phyloP scores from a whole-genome alignment of 495 filamentous ascomycete genomes.

The Chaetomium fimeti region DNA sequence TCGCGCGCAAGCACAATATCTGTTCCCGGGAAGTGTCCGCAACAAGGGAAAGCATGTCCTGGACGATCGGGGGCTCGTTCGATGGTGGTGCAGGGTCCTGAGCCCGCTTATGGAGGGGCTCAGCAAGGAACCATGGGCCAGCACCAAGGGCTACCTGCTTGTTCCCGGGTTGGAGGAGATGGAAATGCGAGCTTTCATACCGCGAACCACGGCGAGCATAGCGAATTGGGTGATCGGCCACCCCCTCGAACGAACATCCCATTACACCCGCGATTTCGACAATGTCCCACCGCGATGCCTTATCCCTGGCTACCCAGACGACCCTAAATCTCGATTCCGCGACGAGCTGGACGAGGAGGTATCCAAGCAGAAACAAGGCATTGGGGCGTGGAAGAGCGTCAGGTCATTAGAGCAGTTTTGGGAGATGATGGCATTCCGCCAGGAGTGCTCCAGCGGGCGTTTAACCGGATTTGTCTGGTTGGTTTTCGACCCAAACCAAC shows the following conservation, averaged over 20 bases:
- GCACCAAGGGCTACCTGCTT: constrained; percentile 70
- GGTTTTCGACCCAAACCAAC: constrained; percentile 59
- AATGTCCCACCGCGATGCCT: constrained; percentile 75
- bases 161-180: constrained; percentile 80
- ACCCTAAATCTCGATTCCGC: constrained; percentile 90
- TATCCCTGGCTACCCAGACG: constrained; percentile 89
- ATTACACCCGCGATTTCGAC: constrained; percentile 57
- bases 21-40: constrained; percentile 88
- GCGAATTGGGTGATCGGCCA: constrained; percentile 55
- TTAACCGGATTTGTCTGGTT: constrained; percentile 95
- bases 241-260: constrained; percentile 60
- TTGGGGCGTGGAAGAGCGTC: constrained; percentile 78
- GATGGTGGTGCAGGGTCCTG: constrained; percentile 90
- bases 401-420: constrained; percentile 86
- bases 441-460: constrained; percentile 89
- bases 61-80: constrained; percentile 81
- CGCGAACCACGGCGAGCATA: constrained; percentile 43
- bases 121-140: constrained; percentile 35
- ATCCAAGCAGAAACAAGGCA: constrained; percentile 42
- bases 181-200: constrained; percentile 65
- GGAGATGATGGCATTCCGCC: constrained; percentile 97
- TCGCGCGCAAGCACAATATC: constrained; percentile 85
- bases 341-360: constrained; percentile 77
- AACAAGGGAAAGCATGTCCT: constrained; percentile 89
- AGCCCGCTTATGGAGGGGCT: constrained; percentile 65